A percentile compares a stretch with the other conserved stretches of the same genome.
Evolutionary conservation across 805 yeast species (phyloP).

Genomic region (Yarrowia alimentaria): DNA sequence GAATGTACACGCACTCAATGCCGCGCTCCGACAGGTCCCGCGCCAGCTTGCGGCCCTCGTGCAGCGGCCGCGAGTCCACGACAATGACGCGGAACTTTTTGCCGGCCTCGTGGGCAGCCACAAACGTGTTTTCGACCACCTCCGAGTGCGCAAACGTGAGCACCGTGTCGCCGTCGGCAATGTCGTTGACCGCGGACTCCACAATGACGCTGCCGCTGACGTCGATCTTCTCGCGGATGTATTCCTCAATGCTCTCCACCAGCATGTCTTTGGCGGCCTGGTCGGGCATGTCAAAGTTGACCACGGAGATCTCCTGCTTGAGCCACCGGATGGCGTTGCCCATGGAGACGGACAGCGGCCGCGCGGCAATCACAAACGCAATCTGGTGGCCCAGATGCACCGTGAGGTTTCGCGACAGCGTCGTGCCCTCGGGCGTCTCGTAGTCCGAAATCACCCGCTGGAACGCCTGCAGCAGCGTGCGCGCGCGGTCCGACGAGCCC

Average conservation of each 20-base stretch:
- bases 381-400: constrained; percentile 87
- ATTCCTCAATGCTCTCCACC: constrained; percentile 68
- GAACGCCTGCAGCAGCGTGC: constrained; percentile 81
- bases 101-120: constrained; percentile 60
- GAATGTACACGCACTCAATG: constrained; percentile 71
- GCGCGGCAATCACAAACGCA: constrained; percentile 82
- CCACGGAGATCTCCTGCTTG: constrained; percentile 84
- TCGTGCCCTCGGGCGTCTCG: constrained; percentile 78
- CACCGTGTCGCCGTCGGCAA: constrained; percentile 71
- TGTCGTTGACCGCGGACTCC: constrained; percentile 73
- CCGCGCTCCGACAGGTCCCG: constrained; percentile 59
- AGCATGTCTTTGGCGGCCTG: constrained; percentile 63
- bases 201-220: constrained; percentile 80
- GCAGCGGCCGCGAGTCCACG: constrained; percentile 90
- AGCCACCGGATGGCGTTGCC: constrained; percentile 98
- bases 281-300: constrained; percentile 71
- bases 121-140: constrained; percentile 72
- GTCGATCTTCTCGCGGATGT: constrained; percentile 79
- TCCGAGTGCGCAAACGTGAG: constrained; percentile 86
- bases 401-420: constrained; percentile 83
- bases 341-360: constrained; percentile 92
- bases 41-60: constrained; percentile 84
- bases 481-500: constrained; percentile 85
- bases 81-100: constrained; percentile 75
- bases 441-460: constrained; percentile 76